A percentile compares a stretch with the other conserved stretches of the same genome.
These are phyloP conservation scores for Astrothelium macrocarpum DNA, from an alignment of 495 filamentous ascomycete species.

Conservation along the genomic window DNA sequence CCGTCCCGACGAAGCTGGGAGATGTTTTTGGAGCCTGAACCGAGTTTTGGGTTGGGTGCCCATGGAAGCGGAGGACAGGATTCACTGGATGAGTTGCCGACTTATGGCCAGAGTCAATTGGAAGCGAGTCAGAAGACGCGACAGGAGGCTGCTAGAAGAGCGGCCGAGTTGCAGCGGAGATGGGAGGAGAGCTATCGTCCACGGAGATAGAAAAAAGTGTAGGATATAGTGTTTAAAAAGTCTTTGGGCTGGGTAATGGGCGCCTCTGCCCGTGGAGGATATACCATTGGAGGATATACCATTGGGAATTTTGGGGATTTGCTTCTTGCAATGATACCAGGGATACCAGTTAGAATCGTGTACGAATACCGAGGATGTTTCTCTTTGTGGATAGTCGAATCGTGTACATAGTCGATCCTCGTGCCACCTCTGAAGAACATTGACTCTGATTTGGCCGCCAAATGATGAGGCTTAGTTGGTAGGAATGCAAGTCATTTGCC, in stretches of 20 bases:
- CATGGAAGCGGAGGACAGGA: not conserved
- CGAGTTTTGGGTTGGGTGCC: not conserved
- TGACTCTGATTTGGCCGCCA: not conserved
- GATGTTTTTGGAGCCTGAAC: not conserved
- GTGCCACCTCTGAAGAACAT: not conserved
- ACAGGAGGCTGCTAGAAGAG: not conserved
- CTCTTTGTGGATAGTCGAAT: not conserved
- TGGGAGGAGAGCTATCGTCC: conserved; percentile 3
- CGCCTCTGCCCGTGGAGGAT: not conserved
- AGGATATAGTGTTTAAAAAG: not conserved
- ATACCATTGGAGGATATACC: conserved; percentile 5
- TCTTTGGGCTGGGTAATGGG: not conserved
- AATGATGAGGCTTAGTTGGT: not conserved
- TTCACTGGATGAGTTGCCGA: not conserved
- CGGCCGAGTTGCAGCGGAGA: not conserved
- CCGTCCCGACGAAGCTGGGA: not conserved
- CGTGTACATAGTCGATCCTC: not conserved
- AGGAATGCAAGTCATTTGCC: not conserved
- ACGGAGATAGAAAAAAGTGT: not conserved
- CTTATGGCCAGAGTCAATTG: not conserved
- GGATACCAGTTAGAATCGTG: not conserved
- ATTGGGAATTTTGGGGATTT: conserved; percentile 4
- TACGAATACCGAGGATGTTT: not conserved
- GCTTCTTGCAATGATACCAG: conserved; percentile 4
- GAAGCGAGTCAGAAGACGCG: not conserved